A percentile compares a stretch with the other conserved stretches of the same genome.
These are phyloP conservation scores for Hsuehochloa calcarea DNA, from an alignment of 176 grass and related monocot genomes.

Conservation along the genomic window DNA sequence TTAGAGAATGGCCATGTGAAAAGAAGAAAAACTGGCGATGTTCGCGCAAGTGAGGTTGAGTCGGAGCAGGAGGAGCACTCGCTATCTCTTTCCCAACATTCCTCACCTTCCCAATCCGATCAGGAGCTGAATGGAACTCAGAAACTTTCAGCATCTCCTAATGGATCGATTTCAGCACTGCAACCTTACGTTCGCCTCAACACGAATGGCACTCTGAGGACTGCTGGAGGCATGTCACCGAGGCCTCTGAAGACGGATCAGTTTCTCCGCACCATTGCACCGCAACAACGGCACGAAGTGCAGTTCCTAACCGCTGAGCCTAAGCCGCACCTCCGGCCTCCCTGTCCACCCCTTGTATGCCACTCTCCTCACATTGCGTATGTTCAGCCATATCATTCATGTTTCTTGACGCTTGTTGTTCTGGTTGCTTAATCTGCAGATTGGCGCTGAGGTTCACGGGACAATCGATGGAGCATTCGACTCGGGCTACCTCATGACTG, in stretches of 20 bases:
- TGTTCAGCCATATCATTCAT: not conserved
- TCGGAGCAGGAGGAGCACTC: slow-evolving; percentile 93
- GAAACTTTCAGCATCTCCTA: slow-evolving; percentile 62
- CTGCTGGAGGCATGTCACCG: slow-evolving; percentile 7
- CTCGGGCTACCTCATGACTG: slow-evolving; percentile 89
- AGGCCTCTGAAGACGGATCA: slow-evolving; percentile 53
- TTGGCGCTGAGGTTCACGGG: slow-evolving; percentile 81
- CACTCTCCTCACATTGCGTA: not conserved
- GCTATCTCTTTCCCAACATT: slow-evolving; percentile 82
- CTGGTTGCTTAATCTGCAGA: slow-evolving; percentile 41
- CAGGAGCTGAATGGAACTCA: slow-evolving; percentile 74
- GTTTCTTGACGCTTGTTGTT: not conserved
- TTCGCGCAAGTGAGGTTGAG: slow-evolving; percentile 46
- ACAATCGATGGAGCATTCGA: slow-evolving; percentile 87
- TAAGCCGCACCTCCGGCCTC: slow-evolving; percentile 44
- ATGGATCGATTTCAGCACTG: slow-evolving; percentile 42
- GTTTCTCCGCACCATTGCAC: slow-evolving; percentile 42
- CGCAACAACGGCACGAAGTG: slow-evolving; percentile 55
- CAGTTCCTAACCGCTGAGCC: slow-evolving; percentile 57
- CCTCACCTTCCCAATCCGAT: slow-evolving; percentile 88
- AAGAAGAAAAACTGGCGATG: slow-evolving; percentile 62
- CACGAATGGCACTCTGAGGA: slow-evolving; percentile 42
- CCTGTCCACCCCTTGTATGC: slow-evolving; percentile 51
- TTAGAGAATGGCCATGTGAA: slow-evolving; percentile 70
- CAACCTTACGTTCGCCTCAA: slow-evolving; percentile 60